Evolutionary conservation across 352 stramenopile species (phyloP), one percentile per base, ranked within the genome.

Genomic region (Elongisporangium senticosum): DNA sequence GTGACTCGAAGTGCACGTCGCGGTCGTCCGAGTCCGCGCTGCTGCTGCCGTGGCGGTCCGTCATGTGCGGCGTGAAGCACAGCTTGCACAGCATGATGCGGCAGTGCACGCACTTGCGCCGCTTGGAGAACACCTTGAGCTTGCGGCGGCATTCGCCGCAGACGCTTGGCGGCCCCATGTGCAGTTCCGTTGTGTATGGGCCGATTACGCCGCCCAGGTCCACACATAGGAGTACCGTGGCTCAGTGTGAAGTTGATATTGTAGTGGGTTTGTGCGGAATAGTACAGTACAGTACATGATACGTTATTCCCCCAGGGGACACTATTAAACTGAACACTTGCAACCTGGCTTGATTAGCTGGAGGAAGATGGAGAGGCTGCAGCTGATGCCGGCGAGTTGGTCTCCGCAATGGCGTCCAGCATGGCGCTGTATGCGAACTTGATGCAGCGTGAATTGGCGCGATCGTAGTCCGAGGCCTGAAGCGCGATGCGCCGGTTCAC

Each of bases 81-180:
- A 51, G 28, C 56, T 79, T 81, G 59, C 82, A 92, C 51, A 89
- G 64, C n/a, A 74, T 55, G 49, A 54, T 62, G 60, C 73, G 75
- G 65, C 82, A 90, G 68, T 89, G 68, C 61, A 79, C 71, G 62
- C 82, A 92, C 56, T 86, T 87, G 59, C 77, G 83, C 61, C 80
- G 81, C 60, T 77, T 75, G 7, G 68, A 63, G 58, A 92, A 89
- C 33, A 92, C 75, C 52, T 86, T 89, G 56, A 92, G 82, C 68
- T 87, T 89, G 67, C 89, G 87, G 68, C 68, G 65, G 57, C 81
- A 90, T 54, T 86, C 69, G 26, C 82, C 77, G 53, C 79, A 90
- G 4, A 63, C 43, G 39, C 64, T 75, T 19, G 74, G 66, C 11
- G 62, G 59, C 5, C 75, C 75, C 75, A 87, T 87, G 49, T 28